phyloP scores from a whole-genome alignment of 495 filamentous ascomycete genomes.

The Aspergillus steynii region DNA sequence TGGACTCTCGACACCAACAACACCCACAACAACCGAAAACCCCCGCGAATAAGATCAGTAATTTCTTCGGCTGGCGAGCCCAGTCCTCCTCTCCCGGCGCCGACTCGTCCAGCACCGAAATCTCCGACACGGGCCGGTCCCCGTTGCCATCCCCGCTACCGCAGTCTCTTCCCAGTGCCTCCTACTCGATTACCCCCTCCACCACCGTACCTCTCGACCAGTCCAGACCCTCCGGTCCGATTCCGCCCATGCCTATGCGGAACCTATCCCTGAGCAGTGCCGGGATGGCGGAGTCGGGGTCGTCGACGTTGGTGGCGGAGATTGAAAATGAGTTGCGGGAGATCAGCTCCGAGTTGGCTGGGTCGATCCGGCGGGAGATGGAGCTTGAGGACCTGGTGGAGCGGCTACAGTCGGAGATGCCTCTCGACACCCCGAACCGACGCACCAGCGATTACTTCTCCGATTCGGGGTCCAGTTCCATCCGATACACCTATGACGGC shows the following conservation, averaged over 20 bases:
- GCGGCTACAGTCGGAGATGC: constrained; percentile 73
- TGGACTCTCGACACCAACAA: background rate
- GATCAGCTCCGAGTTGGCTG: constrained; percentile 88
- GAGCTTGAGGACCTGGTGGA: constrained; percentile 95
- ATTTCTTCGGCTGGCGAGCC: constrained; percentile 69
- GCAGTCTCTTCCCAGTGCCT: constrained; percentile 42
- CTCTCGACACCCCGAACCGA: constrained; percentile 50
- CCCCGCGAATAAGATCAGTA: constrained; percentile 62
- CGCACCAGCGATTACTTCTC: constrained; percentile 98
- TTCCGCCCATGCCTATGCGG: constrained; percentile 29
- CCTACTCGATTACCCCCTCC: constrained; percentile 35
- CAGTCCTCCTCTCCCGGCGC: constrained; percentile 53
- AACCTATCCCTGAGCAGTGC: constrained; percentile 39
- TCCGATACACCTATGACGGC: constrained; percentile 67
- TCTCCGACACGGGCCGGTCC: constrained; percentile 62
- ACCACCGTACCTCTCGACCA: constrained; percentile 42
- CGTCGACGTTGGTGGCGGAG: constrained; percentile 60
- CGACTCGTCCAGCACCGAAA: constrained; percentile 63
- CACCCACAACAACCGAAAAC: constrained; percentile 55
- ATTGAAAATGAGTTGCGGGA: constrained; percentile 92
- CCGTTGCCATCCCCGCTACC: constrained; percentile 60
- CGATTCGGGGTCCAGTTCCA: constrained; percentile 86
- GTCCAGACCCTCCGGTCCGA: constrained; percentile 43
- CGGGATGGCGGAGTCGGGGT: constrained; percentile 45
- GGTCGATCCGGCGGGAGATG: constrained; percentile 92